Evolutionary conservation across 2,329 filamentous ascomycete genomes (phyloP).

Genomic region (Onygenales sp.): DNA sequence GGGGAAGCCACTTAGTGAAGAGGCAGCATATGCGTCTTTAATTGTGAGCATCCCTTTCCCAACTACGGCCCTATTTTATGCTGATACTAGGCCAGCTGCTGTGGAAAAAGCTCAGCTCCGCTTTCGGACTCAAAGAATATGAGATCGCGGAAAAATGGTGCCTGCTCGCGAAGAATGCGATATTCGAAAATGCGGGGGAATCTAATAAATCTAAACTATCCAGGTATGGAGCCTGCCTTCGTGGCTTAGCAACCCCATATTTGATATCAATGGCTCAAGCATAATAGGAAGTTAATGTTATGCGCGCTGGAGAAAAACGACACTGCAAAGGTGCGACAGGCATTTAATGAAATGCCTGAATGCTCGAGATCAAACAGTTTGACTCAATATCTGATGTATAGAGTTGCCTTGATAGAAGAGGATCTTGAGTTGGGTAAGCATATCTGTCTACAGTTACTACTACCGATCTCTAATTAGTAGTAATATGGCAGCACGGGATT

Average conservation of each 20-base stretch:
- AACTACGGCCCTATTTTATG: not conserved
- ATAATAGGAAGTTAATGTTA: slow-evolving; percentile 58
- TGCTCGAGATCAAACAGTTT: slow-evolving; percentile 50
- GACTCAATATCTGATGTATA: slow-evolving; percentile 68
- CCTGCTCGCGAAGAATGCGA: slow-evolving; percentile 52
- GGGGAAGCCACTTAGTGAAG: slow-evolving; percentile 42
- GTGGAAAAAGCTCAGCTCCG: slow-evolving; percentile 67
- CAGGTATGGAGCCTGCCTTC: slow-evolving; percentile 37
- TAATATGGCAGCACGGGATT: slow-evolving; percentile 45
- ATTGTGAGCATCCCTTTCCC: slow-evolving; percentile 23
- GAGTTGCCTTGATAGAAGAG: slow-evolving; percentile 52
- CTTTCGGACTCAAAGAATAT: slow-evolving; percentile 45
- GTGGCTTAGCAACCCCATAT: not conserved
- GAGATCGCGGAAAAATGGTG: slow-evolving; percentile 61
- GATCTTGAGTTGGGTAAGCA: slow-evolving; percentile 44
- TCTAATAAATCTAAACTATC: slow-evolving; percentile 59
- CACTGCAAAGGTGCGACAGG: slow-evolving; percentile 42
- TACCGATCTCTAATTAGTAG: slow-evolving; percentile 1
- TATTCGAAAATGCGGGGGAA: slow-evolving; percentile 58
- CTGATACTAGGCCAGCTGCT: slow-evolving; percentile 48
- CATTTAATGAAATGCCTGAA: slow-evolving; percentile 52
- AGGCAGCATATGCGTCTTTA: slow-evolving; percentile 46
- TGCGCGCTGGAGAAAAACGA: slow-evolving; percentile 56
- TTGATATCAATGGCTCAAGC: slow-evolving; percentile 6
- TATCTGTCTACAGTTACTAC: slow-evolving; percentile 8